phyloP scores from a whole-genome alignment of 148 eudicot genomes.

The Spergularia marina region DNA sequence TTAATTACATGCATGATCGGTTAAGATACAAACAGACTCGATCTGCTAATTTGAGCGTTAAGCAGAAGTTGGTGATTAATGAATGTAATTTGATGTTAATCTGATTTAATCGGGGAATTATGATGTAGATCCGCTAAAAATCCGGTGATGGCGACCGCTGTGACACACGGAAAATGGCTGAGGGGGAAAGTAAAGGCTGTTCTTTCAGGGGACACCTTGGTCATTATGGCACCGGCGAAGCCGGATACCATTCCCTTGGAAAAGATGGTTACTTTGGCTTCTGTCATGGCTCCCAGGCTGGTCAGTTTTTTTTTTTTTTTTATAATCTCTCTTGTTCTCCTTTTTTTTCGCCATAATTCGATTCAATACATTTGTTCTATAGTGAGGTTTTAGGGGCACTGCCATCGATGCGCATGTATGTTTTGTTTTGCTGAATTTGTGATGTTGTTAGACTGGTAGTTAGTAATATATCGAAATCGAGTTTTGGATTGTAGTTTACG shows the following conservation, averaged over 20 bases:
- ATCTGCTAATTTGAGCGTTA: conserved; percentile 14
- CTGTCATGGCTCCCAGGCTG: conserved; percentile 81
- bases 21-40: conserved; percentile 7
- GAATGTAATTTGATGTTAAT: not conserved
- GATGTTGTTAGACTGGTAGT: not conserved
- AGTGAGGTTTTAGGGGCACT: not conserved
- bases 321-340: not conserved
- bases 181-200: conserved; percentile 92
- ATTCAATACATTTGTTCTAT: not conserved
- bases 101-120: not conserved
- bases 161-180: conserved; percentile 63
- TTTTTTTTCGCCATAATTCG: not conserved
- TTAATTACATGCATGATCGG: conserved; percentile 15
- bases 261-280: conserved; percentile 76
- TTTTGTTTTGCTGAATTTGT: not conserved
- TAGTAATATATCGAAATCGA: not conserved
- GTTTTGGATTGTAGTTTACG: not conserved
- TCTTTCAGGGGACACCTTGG: conserved; percentile 87
- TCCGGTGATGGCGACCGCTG: conserved; percentile 53
- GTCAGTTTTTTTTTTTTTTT: conserved; percentile 40
- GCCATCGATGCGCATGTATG: not conserved
- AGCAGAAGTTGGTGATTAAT: not conserved
- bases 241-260: conserved; percentile 69
- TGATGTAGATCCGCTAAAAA: conserved; percentile 26
- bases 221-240: conserved; percentile 68